phyloP scores from a whole-genome alignment of 2,329 filamentous ascomycete species.

The Alternaria angustiovoidea region DNA sequence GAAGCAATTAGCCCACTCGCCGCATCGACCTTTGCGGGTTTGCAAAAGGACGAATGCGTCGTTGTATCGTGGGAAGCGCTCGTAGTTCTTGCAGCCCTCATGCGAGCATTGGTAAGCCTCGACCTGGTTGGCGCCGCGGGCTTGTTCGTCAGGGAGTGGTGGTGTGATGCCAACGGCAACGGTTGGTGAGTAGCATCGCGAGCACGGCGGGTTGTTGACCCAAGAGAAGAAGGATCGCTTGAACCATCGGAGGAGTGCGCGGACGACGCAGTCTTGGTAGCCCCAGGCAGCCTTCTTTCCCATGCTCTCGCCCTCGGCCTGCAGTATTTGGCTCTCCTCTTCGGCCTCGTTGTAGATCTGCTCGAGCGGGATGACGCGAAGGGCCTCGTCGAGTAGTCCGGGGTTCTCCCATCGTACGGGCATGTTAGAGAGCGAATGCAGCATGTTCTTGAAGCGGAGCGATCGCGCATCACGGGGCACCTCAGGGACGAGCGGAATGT shows the following conservation, averaged over 20 bases:
- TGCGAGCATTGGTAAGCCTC: constrained; percentile 90
- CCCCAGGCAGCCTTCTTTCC: constrained; percentile 88
- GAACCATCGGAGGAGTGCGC: constrained; percentile 93
- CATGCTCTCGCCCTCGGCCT: constrained; percentile 87
- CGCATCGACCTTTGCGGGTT: constrained; percentile 83
- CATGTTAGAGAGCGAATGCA: constrained; percentile 85
- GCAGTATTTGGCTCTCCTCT: constrained; percentile 87
- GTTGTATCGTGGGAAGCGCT: constrained; percentile 92
- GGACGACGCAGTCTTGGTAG: constrained; percentile 95
- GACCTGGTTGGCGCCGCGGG: constrained; percentile 84
- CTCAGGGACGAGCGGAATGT: constrained; percentile 75
- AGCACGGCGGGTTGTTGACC: constrained; percentile 93
- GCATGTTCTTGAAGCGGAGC: constrained; percentile 68
- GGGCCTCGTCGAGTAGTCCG: constrained; percentile 88
- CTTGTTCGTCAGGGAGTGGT: constrained; percentile 87
- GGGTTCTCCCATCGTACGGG: constrained; percentile 97
- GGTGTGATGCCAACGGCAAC: constrained; percentile 83
- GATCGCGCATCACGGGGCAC: constrained; percentile 67
- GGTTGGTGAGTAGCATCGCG: constrained; percentile 81
- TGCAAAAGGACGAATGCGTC: constrained; percentile 94
- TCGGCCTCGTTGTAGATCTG: constrained; percentile 93
- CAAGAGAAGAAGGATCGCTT: constrained; percentile 94
- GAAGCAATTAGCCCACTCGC: constrained; percentile 99
- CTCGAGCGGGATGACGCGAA: constrained; percentile 85
- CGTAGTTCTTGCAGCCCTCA: constrained; percentile 75